Conservation (phyloP, 345 rosid genomes). For the Eutrema japonicum region DNA sequence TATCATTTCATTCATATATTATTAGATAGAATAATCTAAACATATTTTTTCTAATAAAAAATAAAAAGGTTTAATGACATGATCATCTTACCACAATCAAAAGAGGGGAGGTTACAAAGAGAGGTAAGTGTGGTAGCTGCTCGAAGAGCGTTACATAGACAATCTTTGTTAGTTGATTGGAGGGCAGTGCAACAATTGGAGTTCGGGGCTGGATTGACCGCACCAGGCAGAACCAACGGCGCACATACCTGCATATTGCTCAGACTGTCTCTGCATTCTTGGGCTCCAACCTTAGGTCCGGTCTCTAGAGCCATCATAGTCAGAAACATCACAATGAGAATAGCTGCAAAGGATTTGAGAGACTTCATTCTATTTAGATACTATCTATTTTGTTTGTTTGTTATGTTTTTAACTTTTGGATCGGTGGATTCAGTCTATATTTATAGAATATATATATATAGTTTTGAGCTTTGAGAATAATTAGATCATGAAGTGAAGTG, state of each 20-base stretch:
- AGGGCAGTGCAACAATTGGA: conserved; percentile 41
- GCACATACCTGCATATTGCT: conserved; percentile 39
- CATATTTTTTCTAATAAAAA: background rate
- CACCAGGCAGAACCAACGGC: conserved; percentile 39
- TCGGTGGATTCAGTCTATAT: conserved; percentile 30
- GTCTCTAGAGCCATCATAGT: conserved; percentile 14
- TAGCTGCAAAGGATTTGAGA: conserved; percentile 28
- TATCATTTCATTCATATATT: background rate
- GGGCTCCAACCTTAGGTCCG: conserved; percentile 26
- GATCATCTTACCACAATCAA: conserved; percentile 39
- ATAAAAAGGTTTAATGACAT: background rate
- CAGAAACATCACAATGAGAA: conserved; percentile 30
- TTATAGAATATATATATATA: conserved; percentile 10
- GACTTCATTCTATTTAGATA: conserved; percentile 23
- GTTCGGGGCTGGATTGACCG: conserved; percentile 25
- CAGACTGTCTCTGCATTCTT: conserved; percentile 27
- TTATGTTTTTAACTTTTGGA: background rate
- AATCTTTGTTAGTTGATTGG: conserved; percentile 36
- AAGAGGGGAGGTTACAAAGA: conserved; percentile 44
- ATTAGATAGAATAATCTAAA: background rate
- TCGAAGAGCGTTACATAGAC: conserved; percentile 42
- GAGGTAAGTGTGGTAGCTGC: conserved; percentile 41
- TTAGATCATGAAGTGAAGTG: conserved; percentile 22
- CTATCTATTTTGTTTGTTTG: no score
- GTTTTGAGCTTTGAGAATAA: conserved; percentile 23